A percentile compares a stretch with the other conserved stretches of the same genome.
These are phyloP conservation scores for Fusarium scirpi DNA, from an alignment of 2,329 filamentous ascomycete species.

Conservation along the genomic window DNA sequence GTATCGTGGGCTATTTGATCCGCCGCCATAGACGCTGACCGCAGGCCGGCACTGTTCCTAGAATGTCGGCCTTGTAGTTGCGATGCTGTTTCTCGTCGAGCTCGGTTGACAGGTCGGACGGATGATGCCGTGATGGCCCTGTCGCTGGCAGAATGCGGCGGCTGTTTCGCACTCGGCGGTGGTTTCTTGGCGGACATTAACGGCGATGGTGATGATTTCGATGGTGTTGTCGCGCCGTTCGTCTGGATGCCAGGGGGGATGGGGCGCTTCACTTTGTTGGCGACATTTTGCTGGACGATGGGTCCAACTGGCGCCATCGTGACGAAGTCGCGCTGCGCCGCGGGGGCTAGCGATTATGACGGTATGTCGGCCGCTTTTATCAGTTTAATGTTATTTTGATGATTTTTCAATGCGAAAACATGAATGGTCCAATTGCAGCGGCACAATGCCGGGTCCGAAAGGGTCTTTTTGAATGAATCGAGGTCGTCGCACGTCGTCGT, in stretches of 20 bases:
- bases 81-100: conserved; percentile 67
- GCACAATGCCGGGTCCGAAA: conserved; percentile 25
- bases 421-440: conserved; percentile 34
- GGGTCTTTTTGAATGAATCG: conserved; percentile 15
- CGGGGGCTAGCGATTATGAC: conserved; percentile 34
- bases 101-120: conserved; percentile 66
- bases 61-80: conserved; percentile 61
- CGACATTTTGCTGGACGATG: conserved; percentile 57
- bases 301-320: conserved; percentile 69
- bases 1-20: conserved; percentile 55
- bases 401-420: conserved; percentile 41
- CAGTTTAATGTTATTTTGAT: conserved; percentile 24
- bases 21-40: conserved; percentile 61
- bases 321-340: conserved; percentile 47
- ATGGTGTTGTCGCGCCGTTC: conserved; percentile 67
- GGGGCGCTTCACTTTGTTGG: conserved; percentile 75
- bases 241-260: conserved; percentile 74
- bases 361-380: conserved; percentile 30
- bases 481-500: conserved; percentile 40
- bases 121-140: conserved; percentile 55
- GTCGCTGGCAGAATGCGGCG: conserved; percentile 52
- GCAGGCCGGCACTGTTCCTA: conserved; percentile 63
- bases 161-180: conserved; percentile 58
- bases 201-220: conserved; percentile 70
- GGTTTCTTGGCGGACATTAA: conserved; percentile 68